Conservation (phyloP, 2,329 filamentous ascomycete species). For the Alternaria gansuensis region DNA sequence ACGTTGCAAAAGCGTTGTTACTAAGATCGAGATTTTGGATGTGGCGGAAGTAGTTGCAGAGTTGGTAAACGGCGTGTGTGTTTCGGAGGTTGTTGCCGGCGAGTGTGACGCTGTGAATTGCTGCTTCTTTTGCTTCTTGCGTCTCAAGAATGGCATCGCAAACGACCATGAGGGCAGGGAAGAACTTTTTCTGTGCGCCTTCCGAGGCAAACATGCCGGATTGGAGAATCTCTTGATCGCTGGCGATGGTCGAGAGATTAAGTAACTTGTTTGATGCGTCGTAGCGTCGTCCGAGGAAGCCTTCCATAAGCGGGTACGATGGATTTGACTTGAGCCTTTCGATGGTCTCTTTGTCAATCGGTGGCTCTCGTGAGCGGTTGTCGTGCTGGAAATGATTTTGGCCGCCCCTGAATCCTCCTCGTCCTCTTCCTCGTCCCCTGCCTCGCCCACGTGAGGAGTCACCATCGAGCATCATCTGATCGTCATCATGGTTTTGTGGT, state of each 20-base stretch:
- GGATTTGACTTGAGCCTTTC: constrained; percentile 27
- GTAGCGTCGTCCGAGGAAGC: constrained; percentile 79
- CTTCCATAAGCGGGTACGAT: constrained; percentile 71
- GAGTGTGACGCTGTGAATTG: constrained; percentile 82
- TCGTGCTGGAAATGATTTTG: constrained; percentile 25
- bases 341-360: constrained; percentile 54
- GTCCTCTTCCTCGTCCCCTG: constrained; percentile 32
- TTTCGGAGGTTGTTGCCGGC: constrained; percentile 80
- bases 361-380: constrained; percentile 75
- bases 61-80: constrained; percentile 74
- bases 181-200: constrained; percentile 82
- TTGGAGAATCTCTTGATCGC: constrained; percentile 74
- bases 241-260: constrained; percentile 79
- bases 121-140: constrained; percentile 74
- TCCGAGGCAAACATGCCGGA: constrained; percentile 79
- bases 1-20: constrained; percentile 76
- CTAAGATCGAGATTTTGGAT: constrained; percentile 90
- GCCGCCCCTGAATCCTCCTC: constrained; percentile 24
- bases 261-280: constrained; percentile 75
- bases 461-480: constrained; percentile 28
- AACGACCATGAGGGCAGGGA: constrained; percentile 88
- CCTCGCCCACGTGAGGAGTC: constrained; percentile 25
- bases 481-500: constrained; percentile 19
- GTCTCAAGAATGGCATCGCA: constrained; percentile 80
- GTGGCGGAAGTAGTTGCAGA: constrained; percentile 83